phyloP scores from a whole-genome alignment of 768 basidiomycete species.

The Lactifluus pinguis region DNA sequence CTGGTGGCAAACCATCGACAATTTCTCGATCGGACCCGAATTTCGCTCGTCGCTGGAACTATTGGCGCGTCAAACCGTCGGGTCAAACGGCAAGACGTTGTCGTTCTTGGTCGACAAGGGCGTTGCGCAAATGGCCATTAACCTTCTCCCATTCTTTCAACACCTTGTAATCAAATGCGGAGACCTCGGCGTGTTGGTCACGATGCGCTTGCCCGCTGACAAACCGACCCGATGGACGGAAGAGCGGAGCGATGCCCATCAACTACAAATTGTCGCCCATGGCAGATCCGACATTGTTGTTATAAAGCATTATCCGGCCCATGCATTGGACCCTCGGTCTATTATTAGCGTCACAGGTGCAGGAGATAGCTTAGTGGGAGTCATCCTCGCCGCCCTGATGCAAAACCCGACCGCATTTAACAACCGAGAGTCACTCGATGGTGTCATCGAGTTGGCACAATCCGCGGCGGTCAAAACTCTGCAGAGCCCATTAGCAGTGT shows the following conservation, averaged over 20 bases:
- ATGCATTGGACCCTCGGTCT: slow-evolving; percentile 27
- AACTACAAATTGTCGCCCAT: slow-evolving; percentile 44
- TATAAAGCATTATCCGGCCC: slow-evolving; percentile 66
- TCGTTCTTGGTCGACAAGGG: slow-evolving; percentile 62
- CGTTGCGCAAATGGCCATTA: slow-evolving; percentile 69
- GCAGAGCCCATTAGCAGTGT: slow-evolving; percentile 51
- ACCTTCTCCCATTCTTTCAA: slow-evolving; percentile 77
- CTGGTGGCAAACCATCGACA: slow-evolving; percentile 63
- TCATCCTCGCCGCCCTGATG: slow-evolving; percentile 58
- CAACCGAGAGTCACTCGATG: slow-evolving; percentile 36
- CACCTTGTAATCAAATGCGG: slow-evolving; percentile 85
- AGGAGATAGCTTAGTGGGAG: slow-evolving; percentile 85
- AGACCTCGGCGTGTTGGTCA: slow-evolving; percentile 51
- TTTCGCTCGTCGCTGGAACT: slow-evolving; percentile 61
- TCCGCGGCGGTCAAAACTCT: slow-evolving; percentile 54
- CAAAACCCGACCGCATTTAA: slow-evolving; percentile 36
- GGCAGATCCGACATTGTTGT: slow-evolving; percentile 43
- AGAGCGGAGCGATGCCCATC: slow-evolving; percentile 37
- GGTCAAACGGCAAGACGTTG: slow-evolving; percentile 34
- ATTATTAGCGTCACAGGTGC: slow-evolving; percentile 80
- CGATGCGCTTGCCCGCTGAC: slow-evolving; percentile 42
- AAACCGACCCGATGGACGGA: slow-evolving; percentile 42
- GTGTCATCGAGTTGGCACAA: slow-evolving; percentile 49
- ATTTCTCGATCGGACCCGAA: slow-evolving; percentile 52
- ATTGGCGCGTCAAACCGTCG: slow-evolving; percentile 39